Evolutionary conservation across 1,284 basidiomycete species (phyloP).

Genomic region (Fomitopsis schrenkii): DNA sequence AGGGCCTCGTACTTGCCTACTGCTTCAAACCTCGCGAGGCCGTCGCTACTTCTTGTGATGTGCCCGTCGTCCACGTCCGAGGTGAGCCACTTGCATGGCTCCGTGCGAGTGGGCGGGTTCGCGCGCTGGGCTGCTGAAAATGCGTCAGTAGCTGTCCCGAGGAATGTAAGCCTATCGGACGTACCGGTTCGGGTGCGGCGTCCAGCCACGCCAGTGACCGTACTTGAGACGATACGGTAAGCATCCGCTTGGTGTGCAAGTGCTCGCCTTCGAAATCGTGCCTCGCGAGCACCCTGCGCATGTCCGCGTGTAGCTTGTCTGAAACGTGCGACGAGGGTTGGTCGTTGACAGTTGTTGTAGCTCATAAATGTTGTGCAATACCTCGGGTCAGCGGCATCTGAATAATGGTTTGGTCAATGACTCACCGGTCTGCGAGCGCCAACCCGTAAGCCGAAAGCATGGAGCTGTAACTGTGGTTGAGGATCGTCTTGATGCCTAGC

Average conservation of each 20-base stretch:
- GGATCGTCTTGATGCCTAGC: slow-evolving; percentile 79
- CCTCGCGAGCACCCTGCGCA: slow-evolving; percentile 58
- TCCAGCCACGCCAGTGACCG: slow-evolving; percentile 50
- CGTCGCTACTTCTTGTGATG: too few relatives aligned
- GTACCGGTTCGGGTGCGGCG: too few relatives aligned
- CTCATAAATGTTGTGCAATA: slow-evolving; percentile 65
- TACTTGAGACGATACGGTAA: slow-evolving; percentile 91
- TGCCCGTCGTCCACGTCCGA: too few relatives aligned
- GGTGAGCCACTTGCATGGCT: too few relatives aligned
- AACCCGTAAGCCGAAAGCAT: slow-evolving; percentile 90
- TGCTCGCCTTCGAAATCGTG: slow-evolving; percentile 80
- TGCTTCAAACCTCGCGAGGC: too few relatives aligned
- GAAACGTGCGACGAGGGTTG: slow-evolving; percentile 58
- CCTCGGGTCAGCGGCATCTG: background rate
- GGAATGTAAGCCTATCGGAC: too few relatives aligned
- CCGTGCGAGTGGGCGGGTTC: too few relatives aligned
- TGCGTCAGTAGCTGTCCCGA: too few relatives aligned
- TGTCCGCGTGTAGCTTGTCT: slow-evolving; percentile 63
- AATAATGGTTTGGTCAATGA: background rate
- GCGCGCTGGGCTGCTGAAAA: too few relatives aligned
- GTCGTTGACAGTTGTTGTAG: slow-evolving; percentile 77
- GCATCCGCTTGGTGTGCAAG: slow-evolving; percentile 73
- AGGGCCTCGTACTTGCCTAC: too few relatives aligned
- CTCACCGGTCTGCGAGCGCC: slow-evolving; percentile 81
- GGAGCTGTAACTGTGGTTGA: slow-evolving; percentile 84